Base-by-base conservation (phyloP, 805 yeast species). In the Candida tammaniensis region DNA sequence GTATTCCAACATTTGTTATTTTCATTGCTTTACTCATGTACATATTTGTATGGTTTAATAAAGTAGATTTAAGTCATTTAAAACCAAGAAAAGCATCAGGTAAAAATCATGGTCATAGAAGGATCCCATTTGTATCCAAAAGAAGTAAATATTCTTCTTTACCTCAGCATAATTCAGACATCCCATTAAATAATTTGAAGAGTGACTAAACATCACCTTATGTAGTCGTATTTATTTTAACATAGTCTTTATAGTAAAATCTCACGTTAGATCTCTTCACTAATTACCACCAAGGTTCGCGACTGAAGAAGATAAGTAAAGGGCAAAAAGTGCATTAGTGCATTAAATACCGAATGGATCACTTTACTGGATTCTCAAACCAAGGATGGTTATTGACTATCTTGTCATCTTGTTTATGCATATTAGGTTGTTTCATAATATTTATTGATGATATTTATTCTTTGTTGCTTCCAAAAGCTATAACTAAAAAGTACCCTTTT, bases 371-470 rank as follows among this genome's bases (percentile, higher is more conserved):
- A 4, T 22, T 19, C 7, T 21, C 36, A 4, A 21, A 27, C 30
- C 75, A 76, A 51, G 87, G 85, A 2, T 83, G 89, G 89, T 30
- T 70, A 2, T 61, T 84, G 29, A 79, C 91, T 1, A 43, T 66
- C 1, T 64, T 83, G 16, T 76, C 94, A 7, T 81, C 95, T 2
- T 33, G 73, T 7, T 75, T 87, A 33, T 86, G 96, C 42, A 59
- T 83, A 1, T 39, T 72, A 2, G 98, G 98, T 2, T 78, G 88
- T 35, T 55, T 71, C 10, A 63, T 82, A 33, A 84, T 91, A 11
- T 81, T 62, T 46, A 43, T 68, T 2, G 95, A 86, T 49, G 67
- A 70, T 11, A 9, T 81, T 0, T 78, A 81, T 55, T 51, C 58
- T 19, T 23, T 49, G 31, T 19, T 52, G 10, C 38, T 74, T 22